phyloP scores from a whole-genome alignment of 1,139 yeast species.

The Saccharomyces hybrid region DNA sequence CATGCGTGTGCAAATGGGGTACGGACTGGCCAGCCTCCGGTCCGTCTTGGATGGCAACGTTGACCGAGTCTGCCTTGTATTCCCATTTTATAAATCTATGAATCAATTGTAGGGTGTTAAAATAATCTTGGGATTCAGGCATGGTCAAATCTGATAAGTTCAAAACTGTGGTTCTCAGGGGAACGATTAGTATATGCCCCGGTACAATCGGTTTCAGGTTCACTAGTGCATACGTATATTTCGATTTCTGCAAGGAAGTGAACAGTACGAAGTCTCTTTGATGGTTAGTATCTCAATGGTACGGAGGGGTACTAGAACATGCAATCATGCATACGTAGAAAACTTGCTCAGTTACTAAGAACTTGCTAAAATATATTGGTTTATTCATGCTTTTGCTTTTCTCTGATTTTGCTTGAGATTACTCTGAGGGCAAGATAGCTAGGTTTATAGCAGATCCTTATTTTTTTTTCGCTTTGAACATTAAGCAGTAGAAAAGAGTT shows the following conservation, averaged over 20 bases:
- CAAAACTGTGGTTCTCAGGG: slow-evolving; percentile 51
- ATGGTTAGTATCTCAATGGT: neutral
- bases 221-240: slow-evolving; percentile 70
- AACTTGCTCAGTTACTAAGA: slow-evolving; percentile 31
- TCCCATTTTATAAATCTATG: slow-evolving; percentile 55
- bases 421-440: neutral
- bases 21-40: slow-evolving; percentile 92
- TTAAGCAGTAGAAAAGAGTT: neutral
- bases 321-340: slow-evolving; percentile 19
- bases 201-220: slow-evolving; percentile 85
- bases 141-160: slow-evolving; percentile 59
- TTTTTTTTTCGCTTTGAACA: neutral
- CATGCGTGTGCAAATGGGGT: slow-evolving; percentile 88
- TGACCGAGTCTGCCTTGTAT: slow-evolving; percentile 73
- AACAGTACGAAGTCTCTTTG: neutral
- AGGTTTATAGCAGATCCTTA: neutral
- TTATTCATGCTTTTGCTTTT: slow-evolving; percentile 10
- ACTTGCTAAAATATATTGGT: slow-evolving; percentile 28
- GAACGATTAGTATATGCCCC: slow-evolving; percentile 87
- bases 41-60: slow-evolving; percentile 92
- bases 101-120: slow-evolving; percentile 64
- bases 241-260: slow-evolving; percentile 34
- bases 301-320: neutral
- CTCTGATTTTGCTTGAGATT: neutral
- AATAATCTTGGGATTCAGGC: slow-evolving; percentile 73